Conservation (phyloP, 176 grass and related monocot genomes). For the Calamus simplicifolius region DNA sequence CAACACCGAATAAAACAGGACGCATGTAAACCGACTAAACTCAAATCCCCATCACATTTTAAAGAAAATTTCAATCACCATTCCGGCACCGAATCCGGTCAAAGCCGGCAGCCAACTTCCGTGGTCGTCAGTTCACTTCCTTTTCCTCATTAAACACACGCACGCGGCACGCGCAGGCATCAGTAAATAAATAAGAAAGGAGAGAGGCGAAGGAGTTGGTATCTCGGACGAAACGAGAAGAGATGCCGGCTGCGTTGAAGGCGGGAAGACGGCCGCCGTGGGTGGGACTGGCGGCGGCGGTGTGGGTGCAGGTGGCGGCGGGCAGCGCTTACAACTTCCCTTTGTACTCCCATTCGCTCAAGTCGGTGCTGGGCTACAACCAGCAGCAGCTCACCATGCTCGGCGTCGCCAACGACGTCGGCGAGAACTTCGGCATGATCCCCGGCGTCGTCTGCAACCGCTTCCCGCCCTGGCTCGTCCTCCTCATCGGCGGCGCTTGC, state of each 20-base stretch:
- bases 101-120: no score
- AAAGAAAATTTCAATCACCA: no score
- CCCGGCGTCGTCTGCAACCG: constrained; percentile 2
- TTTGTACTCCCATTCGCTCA: not conserved
- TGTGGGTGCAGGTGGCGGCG: constrained; percentile 13
- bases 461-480: constrained; percentile 1
- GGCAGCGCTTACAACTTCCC: constrained; percentile 6
- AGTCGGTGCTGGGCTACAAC: constrained; percentile 9
- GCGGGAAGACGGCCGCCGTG: constrained; percentile 2
- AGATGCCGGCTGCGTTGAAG: not conserved
- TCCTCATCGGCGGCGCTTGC: not conserved
- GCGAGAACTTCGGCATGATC: constrained; percentile 9
- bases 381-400: constrained; percentile 16
- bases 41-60: no score
- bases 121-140: no score
- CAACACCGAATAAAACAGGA: no score
- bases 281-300: constrained; percentile 8
- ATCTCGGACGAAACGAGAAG: not conserved
- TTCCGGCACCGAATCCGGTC: no score
- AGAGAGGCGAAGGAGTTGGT: not conserved
- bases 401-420: constrained; percentile 17
- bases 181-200: not conserved
- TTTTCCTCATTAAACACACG: no score
- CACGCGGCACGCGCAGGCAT: no score
- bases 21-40: no score